A percentile compares a stretch with the other conserved stretches of the same genome.
phyloP scores from a whole-genome alignment of 1,284 basidiomycete genomes.

The Heterobasidion occidentale region DNA sequence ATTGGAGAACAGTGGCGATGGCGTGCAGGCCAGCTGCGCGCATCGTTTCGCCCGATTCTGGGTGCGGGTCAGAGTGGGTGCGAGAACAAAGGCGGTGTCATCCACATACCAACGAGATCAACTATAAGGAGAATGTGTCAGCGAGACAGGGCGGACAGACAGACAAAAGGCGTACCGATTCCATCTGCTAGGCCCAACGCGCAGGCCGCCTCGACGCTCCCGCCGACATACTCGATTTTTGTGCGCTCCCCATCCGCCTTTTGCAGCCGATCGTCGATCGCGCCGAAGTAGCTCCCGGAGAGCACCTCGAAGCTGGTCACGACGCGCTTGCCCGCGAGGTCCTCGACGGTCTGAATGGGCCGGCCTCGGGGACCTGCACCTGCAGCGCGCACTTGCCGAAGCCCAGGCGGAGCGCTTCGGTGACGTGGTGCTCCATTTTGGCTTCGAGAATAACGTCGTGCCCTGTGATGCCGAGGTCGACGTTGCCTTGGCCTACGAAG shows the following conservation, averaged over 20 bases:
- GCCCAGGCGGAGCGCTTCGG: slow-evolving; percentile 78
- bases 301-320: slow-evolving; percentile 94
- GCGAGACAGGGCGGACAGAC: slow-evolving; percentile 3
- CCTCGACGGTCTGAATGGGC: slow-evolving; percentile 66
- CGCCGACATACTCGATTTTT: slow-evolving; percentile 92
- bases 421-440: slow-evolving; percentile 68
- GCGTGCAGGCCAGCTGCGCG: slow-evolving; percentile 93
- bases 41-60: slow-evolving; percentile 99
- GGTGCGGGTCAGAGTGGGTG: not conserved
- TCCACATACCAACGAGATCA: slow-evolving; percentile 78
- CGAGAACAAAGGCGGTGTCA: not conserved
- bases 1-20: slow-evolving; percentile 82
- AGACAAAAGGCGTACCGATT: slow-evolving; percentile 60
- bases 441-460: slow-evolving; percentile 97
- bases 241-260: slow-evolving; percentile 51
- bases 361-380: slow-evolving; percentile 87
- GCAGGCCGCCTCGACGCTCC: slow-evolving; percentile 97
- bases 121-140: slow-evolving; percentile 36
- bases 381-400: slow-evolving; percentile 95
- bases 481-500: slow-evolving; percentile 96
- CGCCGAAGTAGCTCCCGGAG: slow-evolving; percentile 71
- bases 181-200: slow-evolving; percentile 95
- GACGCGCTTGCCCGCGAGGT: slow-evolving; percentile 85
- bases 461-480: slow-evolving; percentile 90
- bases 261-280: slow-evolving; percentile 58